These are phyloP conservation scores for Phalaenopsis hybrid DNA, from an alignment of 116 monocot species.

Conservation along the genomic window DNA sequence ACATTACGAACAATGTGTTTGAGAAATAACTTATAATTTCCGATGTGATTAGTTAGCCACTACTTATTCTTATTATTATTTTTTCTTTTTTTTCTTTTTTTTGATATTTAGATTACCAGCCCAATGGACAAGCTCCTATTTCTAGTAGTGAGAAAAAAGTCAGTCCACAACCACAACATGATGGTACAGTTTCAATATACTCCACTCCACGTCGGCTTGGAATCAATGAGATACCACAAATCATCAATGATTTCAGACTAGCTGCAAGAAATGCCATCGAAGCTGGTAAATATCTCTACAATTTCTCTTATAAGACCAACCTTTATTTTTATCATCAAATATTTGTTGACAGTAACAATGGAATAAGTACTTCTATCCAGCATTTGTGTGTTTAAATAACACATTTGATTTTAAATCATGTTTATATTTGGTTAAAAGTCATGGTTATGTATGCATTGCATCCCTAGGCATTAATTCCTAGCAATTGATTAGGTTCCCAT, in stretches of 20 bases:
- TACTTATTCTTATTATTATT: too few relatives aligned
- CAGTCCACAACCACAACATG: slow-evolving; percentile 2
- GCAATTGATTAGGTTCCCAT: background rate
- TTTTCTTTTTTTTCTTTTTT: too few relatives aligned
- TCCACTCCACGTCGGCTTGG: slow-evolving; percentile 11
- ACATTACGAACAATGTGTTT: too few relatives aligned
- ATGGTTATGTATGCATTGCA: too few relatives aligned
- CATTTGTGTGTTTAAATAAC: too few relatives aligned
- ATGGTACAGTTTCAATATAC: background rate
- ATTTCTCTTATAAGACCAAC: background rate
- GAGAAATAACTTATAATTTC: too few relatives aligned
- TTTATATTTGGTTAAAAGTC: too few relatives aligned
- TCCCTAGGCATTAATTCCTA: too few relatives aligned
- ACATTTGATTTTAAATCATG: too few relatives aligned
- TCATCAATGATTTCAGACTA: slow-evolving; percentile 16
- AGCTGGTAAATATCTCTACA: slow-evolving; percentile 9
- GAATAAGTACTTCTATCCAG: too few relatives aligned
- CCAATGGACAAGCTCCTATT: slow-evolving; percentile 22
- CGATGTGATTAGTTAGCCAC: too few relatives aligned
- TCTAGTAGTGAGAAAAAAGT: slow-evolving; percentile 13
- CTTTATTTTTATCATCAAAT: background rate
- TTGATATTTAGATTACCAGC: slow-evolving; percentile 15
- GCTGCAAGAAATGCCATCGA: slow-evolving; percentile 25
- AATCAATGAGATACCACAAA: slow-evolving; percentile 15
- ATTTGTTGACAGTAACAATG: too few relatives aligned